A percentile compares a stretch with the other conserved stretches of the same genome.
These are phyloP conservation scores for Starmera pachycereana DNA, from an alignment of 805 yeast genomes.

Conservation along the genomic window DNA sequence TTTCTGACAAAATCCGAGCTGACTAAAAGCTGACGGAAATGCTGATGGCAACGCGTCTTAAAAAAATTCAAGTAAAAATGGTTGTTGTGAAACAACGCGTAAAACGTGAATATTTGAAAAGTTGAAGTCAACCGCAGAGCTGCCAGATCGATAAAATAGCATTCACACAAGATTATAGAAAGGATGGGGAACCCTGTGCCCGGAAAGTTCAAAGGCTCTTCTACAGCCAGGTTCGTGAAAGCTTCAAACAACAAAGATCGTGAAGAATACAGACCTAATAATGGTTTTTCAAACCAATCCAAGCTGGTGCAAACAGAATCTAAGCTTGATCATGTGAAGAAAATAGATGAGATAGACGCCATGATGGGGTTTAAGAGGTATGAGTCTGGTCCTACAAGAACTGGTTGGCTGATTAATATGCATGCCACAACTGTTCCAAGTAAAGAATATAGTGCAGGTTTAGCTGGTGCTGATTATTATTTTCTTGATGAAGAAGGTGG, in stretches of 20 bases:
- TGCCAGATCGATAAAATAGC: no score
- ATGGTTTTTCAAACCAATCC: slow-evolving; percentile 24
- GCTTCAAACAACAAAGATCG: slow-evolving; percentile 17
- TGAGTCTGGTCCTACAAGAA: slow-evolving; percentile 56
- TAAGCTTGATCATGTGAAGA: slow-evolving; percentile 43
- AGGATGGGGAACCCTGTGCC: slow-evolving; percentile 4
- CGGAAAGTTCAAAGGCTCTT: slow-evolving; percentile 32
- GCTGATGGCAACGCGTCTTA: no score
- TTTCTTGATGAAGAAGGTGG: slow-evolving; percentile 97
- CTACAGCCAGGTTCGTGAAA: slow-evolving; percentile 43
- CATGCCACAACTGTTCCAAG: slow-evolving; percentile 71
- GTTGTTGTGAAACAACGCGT: no score
- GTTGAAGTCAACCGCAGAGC: no score
- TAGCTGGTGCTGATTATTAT: slow-evolving; percentile 87
- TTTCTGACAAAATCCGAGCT: no score
- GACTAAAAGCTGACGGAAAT: no score
- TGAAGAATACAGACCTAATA: slow-evolving; percentile 16
- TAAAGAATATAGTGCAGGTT: slow-evolving; percentile 51
- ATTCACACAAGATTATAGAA: no score
- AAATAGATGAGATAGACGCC: slow-evolving; percentile 61
- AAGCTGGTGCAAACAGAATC: slow-evolving; percentile 10
- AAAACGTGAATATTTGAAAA: neutral
- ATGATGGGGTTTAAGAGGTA: slow-evolving; percentile 83
- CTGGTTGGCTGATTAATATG: slow-evolving; percentile 94
- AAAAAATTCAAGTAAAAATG: no score